Evolutionary conservation across 768 basidiomycete species (phyloP).

Genomic region (Bullera alba): DNA sequence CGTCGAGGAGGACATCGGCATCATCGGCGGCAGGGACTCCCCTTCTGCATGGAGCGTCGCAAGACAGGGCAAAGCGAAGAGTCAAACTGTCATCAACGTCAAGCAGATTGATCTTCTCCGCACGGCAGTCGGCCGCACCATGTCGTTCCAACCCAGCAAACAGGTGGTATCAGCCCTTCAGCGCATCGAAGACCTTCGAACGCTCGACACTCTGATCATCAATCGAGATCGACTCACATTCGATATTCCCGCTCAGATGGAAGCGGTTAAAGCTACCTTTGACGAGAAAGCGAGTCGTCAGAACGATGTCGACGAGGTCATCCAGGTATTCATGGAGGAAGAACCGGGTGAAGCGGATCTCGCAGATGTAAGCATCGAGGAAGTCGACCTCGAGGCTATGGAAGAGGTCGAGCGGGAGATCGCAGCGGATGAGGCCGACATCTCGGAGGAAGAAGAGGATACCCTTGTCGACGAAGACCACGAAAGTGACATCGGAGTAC

Average conservation of each 20-base stretch:
- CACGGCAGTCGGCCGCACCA: conserved; percentile 22
- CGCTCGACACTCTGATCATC: neutral
- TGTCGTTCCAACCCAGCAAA: conserved; percentile 17
- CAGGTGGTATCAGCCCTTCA: conserved; percentile 11
- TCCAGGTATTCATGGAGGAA: too few relatives aligned
- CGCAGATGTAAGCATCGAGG: too few relatives aligned
- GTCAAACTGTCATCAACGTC: conserved; percentile 10
- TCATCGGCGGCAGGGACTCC: neutral
- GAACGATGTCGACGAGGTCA: neutral
- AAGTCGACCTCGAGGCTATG: too few relatives aligned
- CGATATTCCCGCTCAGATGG: neutral
- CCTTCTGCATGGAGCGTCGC: conserved; percentile 4
- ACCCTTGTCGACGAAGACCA: too few relatives aligned
- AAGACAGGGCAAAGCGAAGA: conserved; percentile 1
- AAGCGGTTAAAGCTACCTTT: neutral
- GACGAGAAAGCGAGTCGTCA: neutral
- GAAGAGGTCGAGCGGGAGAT: too few relatives aligned
- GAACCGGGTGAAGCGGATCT: too few relatives aligned
- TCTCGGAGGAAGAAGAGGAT: too few relatives aligned
- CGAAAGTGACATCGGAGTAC: too few relatives aligned
- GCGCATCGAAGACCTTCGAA: conserved; percentile 2
- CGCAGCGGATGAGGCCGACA: too few relatives aligned
- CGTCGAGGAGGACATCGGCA: neutral
- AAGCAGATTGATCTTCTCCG: conserved; percentile 13
- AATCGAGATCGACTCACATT: neutral